Evolutionary conservation across 2,329 filamentous ascomycete species (phyloP).

Genomic region (Nigrospora oryzae): DNA sequence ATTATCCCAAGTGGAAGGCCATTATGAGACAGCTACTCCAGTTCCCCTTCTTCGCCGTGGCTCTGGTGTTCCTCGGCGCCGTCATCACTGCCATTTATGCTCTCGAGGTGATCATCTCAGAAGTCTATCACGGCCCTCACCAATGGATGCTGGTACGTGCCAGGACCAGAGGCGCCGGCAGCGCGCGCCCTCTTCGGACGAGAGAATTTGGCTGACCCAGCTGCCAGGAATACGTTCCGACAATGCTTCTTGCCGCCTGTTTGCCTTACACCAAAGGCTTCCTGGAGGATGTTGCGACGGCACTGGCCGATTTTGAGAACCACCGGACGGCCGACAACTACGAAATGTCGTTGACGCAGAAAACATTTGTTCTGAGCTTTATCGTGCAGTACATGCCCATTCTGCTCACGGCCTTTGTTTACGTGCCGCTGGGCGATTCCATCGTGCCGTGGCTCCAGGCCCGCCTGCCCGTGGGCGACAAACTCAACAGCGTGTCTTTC

Average conservation of each 20-base stretch:
- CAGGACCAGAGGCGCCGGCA: too few relatives aligned
- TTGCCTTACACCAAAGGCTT: slow-evolving; percentile 57
- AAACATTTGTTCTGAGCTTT: slow-evolving; percentile 71
- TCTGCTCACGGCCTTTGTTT: slow-evolving; percentile 69
- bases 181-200: neutral
- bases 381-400: slow-evolving; percentile 74
- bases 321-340: slow-evolving; percentile 63
- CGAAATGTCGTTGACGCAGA: slow-evolving; percentile 62
- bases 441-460: slow-evolving; percentile 61
- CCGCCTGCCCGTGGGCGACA: slow-evolving; percentile 40
- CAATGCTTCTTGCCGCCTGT: slow-evolving; percentile 57
- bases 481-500: slow-evolving; percentile 49
- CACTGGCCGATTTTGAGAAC: slow-evolving; percentile 64
- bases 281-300: slow-evolving; percentile 54
- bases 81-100: slow-evolving; percentile 64
- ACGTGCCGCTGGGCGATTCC: slow-evolving; percentile 63
- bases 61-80: slow-evolving; percentile 50
- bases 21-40: slow-evolving; percentile 59
- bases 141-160: slow-evolving; percentile 51
- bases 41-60: slow-evolving; percentile 57
- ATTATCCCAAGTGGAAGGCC: slow-evolving; percentile 58
- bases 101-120: slow-evolving; percentile 67
- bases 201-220: slow-evolving; percentile 1
- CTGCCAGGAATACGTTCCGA: slow-evolving; percentile 60
- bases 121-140: slow-evolving; percentile 63